Evolutionary conservation across 441 rosid genomes (phyloP).

Genomic region (Gossypium aridum): DNA sequence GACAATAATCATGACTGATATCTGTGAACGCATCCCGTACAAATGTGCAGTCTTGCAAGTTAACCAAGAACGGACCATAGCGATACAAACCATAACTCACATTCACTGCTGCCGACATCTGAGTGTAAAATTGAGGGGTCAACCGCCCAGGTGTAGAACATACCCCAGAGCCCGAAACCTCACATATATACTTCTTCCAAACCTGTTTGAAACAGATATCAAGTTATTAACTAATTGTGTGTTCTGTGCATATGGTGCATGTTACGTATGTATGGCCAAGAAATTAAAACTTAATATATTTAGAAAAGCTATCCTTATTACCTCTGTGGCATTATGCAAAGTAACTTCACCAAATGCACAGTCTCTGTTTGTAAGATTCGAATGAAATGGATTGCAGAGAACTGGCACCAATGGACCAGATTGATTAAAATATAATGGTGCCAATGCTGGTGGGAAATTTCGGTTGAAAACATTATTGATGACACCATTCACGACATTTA

Average conservation of each 20-base stretch:
- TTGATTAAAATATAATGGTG: constrained; percentile 61
- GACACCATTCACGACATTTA: constrained; percentile 38
- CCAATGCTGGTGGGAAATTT: constrained; percentile 39
- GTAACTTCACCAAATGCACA: constrained; percentile 64
- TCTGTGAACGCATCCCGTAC: constrained; percentile 65
- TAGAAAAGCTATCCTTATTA: constrained; percentile 16
- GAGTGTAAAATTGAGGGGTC: constrained; percentile 56
- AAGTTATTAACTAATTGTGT: too few species aligned
- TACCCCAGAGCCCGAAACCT: constrained; percentile 40
- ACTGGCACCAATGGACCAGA: constrained; percentile 77
- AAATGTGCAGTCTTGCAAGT: constrained; percentile 66
- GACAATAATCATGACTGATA: constrained; percentile 53
- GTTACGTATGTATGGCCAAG: neutral
- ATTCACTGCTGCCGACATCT: constrained; percentile 66
- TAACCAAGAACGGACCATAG: constrained; percentile 77
- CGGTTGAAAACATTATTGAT: constrained; percentile 42
- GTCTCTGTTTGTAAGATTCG: constrained; percentile 52
- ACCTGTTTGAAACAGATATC: constrained; percentile 35
- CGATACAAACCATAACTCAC: constrained; percentile 70
- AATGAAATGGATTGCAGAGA: constrained; percentile 75
- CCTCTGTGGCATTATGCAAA: constrained; percentile 64
- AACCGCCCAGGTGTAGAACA: constrained; percentile 74
- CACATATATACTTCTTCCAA: constrained; percentile 59
- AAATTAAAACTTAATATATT: neutral
- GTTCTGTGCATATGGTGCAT: neutral